These are phyloP conservation scores for Pseudogymnoascus sp. DNA, from an alignment of 2,329 filamentous ascomycete species.

Conservation along the genomic window DNA sequence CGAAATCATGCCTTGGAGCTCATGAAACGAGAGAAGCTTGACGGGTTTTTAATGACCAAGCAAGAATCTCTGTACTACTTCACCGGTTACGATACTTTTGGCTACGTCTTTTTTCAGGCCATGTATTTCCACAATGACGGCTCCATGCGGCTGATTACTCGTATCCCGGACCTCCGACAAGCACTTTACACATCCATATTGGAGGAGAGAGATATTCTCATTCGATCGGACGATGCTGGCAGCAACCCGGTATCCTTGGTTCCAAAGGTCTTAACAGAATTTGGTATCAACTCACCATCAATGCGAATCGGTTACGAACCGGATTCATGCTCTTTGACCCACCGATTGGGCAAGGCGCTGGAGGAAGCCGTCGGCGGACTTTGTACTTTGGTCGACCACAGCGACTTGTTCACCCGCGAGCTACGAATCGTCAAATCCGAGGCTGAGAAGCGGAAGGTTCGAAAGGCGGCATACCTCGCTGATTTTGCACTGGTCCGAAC, in stretches of 20 bases:
- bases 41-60: conserved; percentile 31
- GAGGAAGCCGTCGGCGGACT: conserved; percentile 27
- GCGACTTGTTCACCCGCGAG: conserved; percentile 27
- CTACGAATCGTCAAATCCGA: conserved; percentile 30
- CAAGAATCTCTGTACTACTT: conserved; percentile 30
- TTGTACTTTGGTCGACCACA: conserved; percentile 28
- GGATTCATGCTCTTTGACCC: conserved; percentile 33
- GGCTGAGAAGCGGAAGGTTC: conserved; percentile 26
- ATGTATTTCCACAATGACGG: conserved; percentile 32
- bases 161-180: conserved; percentile 27
- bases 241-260: conserved; percentile 29
- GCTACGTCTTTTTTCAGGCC: conserved; percentile 33
- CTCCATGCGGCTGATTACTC: conserved; percentile 28
- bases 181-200: conserved; percentile 29
- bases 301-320: conserved; percentile 28
- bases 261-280: conserved; percentile 25
- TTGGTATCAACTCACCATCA: conserved; percentile 25
- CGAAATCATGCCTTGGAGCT: conserved; percentile 22
- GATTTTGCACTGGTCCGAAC: conserved; percentile 30
- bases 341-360: conserved; percentile 30
- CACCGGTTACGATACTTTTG: conserved; percentile 31
- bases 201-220: conserved; percentile 15
- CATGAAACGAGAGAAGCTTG: conserved; percentile 29
- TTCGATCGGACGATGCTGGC: conserved; percentile 25
- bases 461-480: conserved; percentile 30